Conservation (phyloP, 176 grass and related monocot species). For the Secale cereale region DNA sequence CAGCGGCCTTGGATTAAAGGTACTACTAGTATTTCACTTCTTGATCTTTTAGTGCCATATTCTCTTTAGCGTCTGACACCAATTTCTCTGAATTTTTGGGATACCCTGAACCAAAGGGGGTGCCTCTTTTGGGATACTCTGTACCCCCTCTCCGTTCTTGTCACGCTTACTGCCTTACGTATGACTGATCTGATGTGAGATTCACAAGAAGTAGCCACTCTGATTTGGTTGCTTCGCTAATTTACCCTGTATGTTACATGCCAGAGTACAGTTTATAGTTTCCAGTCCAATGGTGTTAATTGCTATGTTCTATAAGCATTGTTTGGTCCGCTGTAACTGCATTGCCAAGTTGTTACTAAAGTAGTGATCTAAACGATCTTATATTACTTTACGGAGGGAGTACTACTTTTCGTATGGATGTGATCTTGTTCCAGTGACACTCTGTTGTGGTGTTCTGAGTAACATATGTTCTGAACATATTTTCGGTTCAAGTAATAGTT, state of each 20-base stretch:
- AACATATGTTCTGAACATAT: neutral
- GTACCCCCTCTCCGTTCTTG: too few species aligned
- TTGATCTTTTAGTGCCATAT: too few species aligned
- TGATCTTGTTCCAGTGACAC: too few species aligned
- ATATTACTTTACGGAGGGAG: too few species aligned
- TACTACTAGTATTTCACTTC: too few species aligned
- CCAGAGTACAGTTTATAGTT: neutral
- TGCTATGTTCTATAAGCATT: neutral
- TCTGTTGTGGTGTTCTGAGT: neutral
- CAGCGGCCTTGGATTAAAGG: neutral
- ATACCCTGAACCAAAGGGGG: too few species aligned
- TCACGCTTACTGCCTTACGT: neutral
- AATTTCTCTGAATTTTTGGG: constrained; percentile 1
- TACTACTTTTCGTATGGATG: neutral
- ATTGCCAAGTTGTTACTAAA: neutral
- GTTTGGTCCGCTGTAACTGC: too few species aligned
- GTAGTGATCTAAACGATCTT: too few species aligned
- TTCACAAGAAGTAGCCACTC: neutral
- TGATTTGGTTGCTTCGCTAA: neutral
- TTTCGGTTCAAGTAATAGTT: neutral
- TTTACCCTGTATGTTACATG: neutral
- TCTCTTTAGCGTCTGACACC: too few species aligned
- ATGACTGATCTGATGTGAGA: neutral
- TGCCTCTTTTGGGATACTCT: too few species aligned
- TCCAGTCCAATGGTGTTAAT: neutral